Base-by-base conservation (phyloP, 2,329 filamentous ascomycete genomes). In the Cytospora piceicola region DNA sequence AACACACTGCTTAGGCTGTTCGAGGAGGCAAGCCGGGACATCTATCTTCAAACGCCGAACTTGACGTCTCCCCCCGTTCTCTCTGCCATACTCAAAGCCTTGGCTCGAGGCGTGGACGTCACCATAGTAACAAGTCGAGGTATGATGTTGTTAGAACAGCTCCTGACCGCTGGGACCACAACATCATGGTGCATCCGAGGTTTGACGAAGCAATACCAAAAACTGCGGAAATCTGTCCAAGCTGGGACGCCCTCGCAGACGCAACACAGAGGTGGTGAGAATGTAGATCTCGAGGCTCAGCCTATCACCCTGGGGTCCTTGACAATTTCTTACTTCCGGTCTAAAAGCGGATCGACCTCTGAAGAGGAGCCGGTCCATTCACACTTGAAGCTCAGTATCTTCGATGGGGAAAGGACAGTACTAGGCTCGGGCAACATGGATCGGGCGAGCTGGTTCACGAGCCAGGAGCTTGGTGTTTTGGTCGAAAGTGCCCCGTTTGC, bases 391-490 rank as follows among this genome's bases (percentile, higher is more conserved):
- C 82, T 93, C 73, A 90, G 87, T 0, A 82, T 93, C 62, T 84
- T 94, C 3, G 92, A 96, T 74, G 81, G 81, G 1, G 81, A 87
- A 67, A 86, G 88, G 24, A 80, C 89, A 1, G 81, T 95, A 0
- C 78, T 95, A 3, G 92, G 92, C 0, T 94, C 90, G 22, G 92
- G 91, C 1, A 96, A 96, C 74, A 87, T 94, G 82, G 92, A 96
- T 77, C 85, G 92, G 1, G 91, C 92, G 9, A 94, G 90, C 73
- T 95, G 91, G 90, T 94, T 87, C 76, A 95, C 92, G 6, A 94
- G 90, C 75, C 92, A 95, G 76, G 92, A 96, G 77, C 79, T 95
- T 27, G 92, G 92, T 1, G 80, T 95, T 34, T 72, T 88, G 51
- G 83, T 88, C 63, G 77, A 83, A 54, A 77, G 75, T 36, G 61